Conservation (phyloP, 331 rosid genomes). For the Pyracantha coccinea region DNA sequence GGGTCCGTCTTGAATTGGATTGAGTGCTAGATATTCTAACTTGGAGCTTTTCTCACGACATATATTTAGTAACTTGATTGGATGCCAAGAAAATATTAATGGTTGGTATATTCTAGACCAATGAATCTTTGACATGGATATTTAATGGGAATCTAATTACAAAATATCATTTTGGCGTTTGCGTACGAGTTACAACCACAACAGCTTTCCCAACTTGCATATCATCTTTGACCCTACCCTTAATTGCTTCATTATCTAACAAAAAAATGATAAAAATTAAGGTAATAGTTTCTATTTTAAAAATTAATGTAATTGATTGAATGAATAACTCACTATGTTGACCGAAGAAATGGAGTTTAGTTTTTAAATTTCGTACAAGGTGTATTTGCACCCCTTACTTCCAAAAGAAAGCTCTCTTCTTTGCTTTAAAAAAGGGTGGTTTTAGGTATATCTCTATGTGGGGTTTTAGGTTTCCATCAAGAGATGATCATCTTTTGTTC, state of each 20-base stretch:
- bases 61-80: background rate
- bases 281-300: background rate
- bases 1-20: background rate
- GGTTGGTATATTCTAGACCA: background rate
- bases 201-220: background rate
- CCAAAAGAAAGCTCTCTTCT: no score
- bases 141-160: background rate
- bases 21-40: background rate
- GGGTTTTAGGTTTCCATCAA: no score
- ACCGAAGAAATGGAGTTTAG: no score
- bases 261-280: background rate
- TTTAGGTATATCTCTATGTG: no score
- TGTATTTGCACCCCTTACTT: no score
- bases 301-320: background rate
- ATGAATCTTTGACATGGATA: background rate
- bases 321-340: no score
- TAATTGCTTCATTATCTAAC: background rate
- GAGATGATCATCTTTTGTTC: no score
- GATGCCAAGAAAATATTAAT: background rate
- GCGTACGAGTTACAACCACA: constrained; percentile 20
- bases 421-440: no score
- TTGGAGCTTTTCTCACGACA: background rate
- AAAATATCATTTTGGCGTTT: background rate
- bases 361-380: no score
- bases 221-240: background rate